phyloP scores from a whole-genome alignment of 192 early-diverging fungal species.

The Bifiguratus adelaidae region DNA sequence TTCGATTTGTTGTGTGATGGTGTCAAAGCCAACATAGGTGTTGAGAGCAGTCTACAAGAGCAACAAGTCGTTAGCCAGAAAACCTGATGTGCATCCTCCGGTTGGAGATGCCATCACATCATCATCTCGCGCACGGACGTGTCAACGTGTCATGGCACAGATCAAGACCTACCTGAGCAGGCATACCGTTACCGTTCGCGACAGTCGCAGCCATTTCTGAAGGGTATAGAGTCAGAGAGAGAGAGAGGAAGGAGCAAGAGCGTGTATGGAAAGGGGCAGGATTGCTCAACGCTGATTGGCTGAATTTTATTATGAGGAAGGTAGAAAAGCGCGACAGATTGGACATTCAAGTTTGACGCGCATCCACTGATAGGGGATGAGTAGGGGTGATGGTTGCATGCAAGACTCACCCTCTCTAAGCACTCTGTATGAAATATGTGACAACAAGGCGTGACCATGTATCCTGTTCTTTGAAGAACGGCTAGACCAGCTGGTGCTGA shows the following conservation, averaged over 20 bases:
- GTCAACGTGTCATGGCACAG: too few relatives aligned
- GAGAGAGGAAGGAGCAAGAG: too few relatives aligned
- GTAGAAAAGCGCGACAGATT: conserved; percentile 48
- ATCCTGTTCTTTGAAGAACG: conserved; percentile 31
- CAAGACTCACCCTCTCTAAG: conserved; percentile 37
- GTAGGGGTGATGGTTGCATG: neutral
- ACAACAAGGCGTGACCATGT: conserved; percentile 74
- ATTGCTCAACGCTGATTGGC: too few relatives aligned
- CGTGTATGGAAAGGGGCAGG: too few relatives aligned
- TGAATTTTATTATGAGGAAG: conserved; percentile 37
- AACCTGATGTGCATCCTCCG: too few relatives aligned
- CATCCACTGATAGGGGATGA: conserved; percentile 48
- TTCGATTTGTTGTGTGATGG: conserved; percentile 94
- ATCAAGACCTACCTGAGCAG: too few relatives aligned
- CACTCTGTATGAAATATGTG: conserved; percentile 75
- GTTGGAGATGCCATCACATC: too few relatives aligned
- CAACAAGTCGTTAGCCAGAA: too few relatives aligned
- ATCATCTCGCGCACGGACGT: too few relatives aligned
- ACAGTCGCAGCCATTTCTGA: conserved; percentile 1
- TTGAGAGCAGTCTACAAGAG: conserved; percentile 65
- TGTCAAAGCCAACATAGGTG: conserved; percentile 97
- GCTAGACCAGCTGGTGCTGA: conserved; percentile 21
- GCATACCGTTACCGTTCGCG: neutral
- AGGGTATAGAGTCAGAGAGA: too few relatives aligned
- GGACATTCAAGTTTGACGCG: conserved; percentile 71